Base-by-base conservation (phyloP, 2,329 filamentous ascomycete species). In the Fusarium dlaminii region DNA sequence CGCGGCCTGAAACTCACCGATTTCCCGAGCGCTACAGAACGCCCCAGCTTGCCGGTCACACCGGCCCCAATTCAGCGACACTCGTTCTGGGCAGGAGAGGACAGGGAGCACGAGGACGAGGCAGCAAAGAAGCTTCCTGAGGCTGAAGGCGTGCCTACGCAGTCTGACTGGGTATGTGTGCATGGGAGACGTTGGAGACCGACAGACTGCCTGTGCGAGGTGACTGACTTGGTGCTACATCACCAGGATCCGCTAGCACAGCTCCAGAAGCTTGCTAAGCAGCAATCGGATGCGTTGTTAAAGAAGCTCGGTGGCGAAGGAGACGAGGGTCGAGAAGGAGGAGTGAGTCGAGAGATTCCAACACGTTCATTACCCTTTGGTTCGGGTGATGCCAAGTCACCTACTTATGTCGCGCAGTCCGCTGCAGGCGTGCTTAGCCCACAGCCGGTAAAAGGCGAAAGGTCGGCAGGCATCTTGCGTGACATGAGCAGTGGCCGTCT, bases 131-230 rank as follows among this genome's bases (percentile, higher is more conserved):
- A 87, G 78, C 86, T 98, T 75, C 94, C 94, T 70, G 86, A 86
- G 74, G 95, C 95, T 56, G 90, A 94, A 81, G 95, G 94, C 58
- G 95, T 98, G 73, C 95, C 95, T 71, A 87, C 90, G 82, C 95
- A 98, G 88, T 89, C 90, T 81, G 94, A 98, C 83, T 98, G 96
- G 96, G 95, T 98, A 94, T 92, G 94, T 94, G 87, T 87, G 83
- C 87, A 89, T 80, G 87, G 87, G 72, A 81, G 80, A 72, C 78
- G 79, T 74, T 89, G 86, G 84, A 80, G 77, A 69, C 85, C 84
- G 71, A 81, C 83, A 78, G 87, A 88, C 81, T 89, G 87, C 82
- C 83, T 85, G 77, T 90, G 87, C 82, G 84, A 86, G 75, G 80
- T 88, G 79, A 83, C 87, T 90, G 89, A 90, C 86, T 76, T 85